Percentiles rank a stretch among this genome's conserved stretches.
These are phyloP conservation scores for Paxillus rubicundulus DNA, from an alignment of 768 basidiomycete species.

Conservation along the genomic window DNA sequence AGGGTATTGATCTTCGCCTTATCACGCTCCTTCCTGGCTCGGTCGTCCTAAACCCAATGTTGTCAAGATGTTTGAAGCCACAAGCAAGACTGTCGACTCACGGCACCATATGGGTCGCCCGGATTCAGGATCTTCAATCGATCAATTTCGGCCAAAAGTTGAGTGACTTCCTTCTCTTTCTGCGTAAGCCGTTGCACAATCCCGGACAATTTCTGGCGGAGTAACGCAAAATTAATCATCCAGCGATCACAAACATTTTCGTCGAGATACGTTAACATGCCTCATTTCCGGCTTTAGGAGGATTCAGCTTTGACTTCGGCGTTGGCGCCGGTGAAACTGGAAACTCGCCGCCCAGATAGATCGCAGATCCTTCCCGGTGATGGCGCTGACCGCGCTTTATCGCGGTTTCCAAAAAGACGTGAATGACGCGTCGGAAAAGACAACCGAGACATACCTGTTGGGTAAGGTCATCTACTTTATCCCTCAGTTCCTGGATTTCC, in stretches of 20 bases:
- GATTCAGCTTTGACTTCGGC: slow-evolving; percentile 34
- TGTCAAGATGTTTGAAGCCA: not conserved
- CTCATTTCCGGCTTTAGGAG: slow-evolving; percentile 55
- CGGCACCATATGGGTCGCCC: slow-evolving; percentile 55
- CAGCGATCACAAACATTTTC: not conserved
- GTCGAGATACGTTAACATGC: slow-evolving; percentile 31
- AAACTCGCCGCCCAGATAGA: slow-evolving; percentile 12
- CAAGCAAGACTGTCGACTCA: slow-evolving; percentile 32
- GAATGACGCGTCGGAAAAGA: not conserved
- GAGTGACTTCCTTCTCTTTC: slow-evolving; percentile 82
- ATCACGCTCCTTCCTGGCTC: slow-evolving; percentile 73
- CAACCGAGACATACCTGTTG: slow-evolving; percentile 52
- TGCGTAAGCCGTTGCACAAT: slow-evolving; percentile 76
- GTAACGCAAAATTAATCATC: not conserved
- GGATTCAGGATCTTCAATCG: slow-evolving; percentile 58
- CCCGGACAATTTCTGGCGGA: slow-evolving; percentile 59
- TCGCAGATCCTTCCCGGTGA: slow-evolving; percentile 14
- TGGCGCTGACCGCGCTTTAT: not conserved
- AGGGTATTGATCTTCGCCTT: slow-evolving; percentile 67
- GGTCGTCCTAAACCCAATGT: slow-evolving; percentile 54
- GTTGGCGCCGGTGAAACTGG: slow-evolving; percentile 18
- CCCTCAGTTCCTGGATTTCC: slow-evolving; percentile 59
- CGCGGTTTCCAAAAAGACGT: slow-evolving; percentile 8
- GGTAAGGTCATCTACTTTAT: slow-evolving; percentile 59
- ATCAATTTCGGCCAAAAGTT: slow-evolving; percentile 71